These are phyloP conservation scores for Botryotinia narcissicola DNA, from an alignment of 2,329 filamentous ascomycete species.

Conservation along the genomic window DNA sequence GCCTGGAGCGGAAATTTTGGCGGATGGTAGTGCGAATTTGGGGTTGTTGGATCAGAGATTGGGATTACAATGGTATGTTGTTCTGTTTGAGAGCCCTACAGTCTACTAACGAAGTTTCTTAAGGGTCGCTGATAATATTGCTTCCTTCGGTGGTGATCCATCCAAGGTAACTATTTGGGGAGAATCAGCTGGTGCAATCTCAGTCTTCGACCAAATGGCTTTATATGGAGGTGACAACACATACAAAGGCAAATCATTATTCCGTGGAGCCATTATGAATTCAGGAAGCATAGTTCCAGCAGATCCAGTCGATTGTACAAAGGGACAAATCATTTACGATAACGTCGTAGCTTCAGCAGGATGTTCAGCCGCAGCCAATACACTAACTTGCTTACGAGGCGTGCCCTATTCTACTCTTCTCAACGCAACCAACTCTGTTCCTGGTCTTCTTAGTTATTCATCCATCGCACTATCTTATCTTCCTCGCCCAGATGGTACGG, in stretches of 20 bases:
- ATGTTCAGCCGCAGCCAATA: constrained; percentile 56
- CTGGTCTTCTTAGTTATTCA: constrained; percentile 63
- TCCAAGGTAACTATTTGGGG: constrained; percentile 46
- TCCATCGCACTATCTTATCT: constrained; percentile 71
- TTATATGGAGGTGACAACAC: constrained; percentile 69
- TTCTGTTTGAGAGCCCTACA: not conserved
- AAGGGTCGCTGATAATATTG: constrained; percentile 68
- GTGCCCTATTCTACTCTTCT: constrained; percentile 60
- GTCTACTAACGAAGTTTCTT: not conserved
- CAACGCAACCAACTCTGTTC: constrained; percentile 66
- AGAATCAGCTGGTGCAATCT: constrained; percentile 62
- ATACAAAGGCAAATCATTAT: constrained; percentile 73
- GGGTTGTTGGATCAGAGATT: constrained; percentile 72
- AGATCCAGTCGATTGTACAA: constrained; percentile 61
- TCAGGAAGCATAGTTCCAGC: constrained; percentile 63
- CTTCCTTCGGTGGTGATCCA: constrained; percentile 65
- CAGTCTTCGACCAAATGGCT: constrained; percentile 72
- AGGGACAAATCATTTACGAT: constrained; percentile 65
- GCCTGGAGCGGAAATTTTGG: constrained; percentile 63
- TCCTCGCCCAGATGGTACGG: constrained; percentile 67
- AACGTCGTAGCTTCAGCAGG: constrained; percentile 58
- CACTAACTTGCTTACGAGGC: constrained; percentile 63
- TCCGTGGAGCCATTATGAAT: constrained; percentile 77
- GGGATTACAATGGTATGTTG: constrained; percentile 61
- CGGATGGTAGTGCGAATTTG: constrained; percentile 66